Evolutionary conservation across 2,329 filamentous ascomycete species (phyloP).

Genomic region (Thielaviopsis cerberus): DNA sequence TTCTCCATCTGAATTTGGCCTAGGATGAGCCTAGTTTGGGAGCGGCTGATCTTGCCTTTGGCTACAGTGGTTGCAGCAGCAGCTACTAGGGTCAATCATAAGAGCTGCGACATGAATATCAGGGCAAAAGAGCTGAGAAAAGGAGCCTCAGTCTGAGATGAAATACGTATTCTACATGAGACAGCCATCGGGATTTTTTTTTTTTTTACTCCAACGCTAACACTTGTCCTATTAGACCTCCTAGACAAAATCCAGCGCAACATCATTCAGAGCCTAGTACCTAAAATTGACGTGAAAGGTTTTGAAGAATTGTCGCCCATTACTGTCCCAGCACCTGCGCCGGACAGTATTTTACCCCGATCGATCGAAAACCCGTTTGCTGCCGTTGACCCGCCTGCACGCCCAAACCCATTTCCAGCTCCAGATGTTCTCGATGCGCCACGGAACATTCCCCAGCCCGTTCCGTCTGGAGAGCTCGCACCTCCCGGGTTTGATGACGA

Average conservation of each 20-base stretch:
- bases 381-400: constrained; percentile 25
- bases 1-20: not conserved
- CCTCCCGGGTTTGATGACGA: constrained; percentile 91
- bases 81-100: not conserved
- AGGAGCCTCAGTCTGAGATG: not conserved
- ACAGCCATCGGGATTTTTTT: not conserved
- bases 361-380: constrained; percentile 48
- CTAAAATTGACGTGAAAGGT: constrained; percentile 57
- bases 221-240: constrained; percentile 29
- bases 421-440: constrained; percentile 1
- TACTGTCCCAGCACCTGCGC: not conserved
- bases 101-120: not conserved
- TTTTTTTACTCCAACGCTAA: not conserved
- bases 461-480: constrained; percentile 55
- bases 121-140: not conserved
- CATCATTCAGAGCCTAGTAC: constrained; percentile 70
- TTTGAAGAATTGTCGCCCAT: constrained; percentile 31
- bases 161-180: not conserved
- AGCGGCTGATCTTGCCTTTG: not conserved
- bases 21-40: not conserved
- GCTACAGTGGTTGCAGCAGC: not conserved
- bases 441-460: constrained; percentile 21
- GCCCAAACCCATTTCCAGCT: constrained; percentile 24
- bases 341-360: constrained; percentile 16
- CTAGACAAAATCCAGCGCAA: constrained; percentile 54